Base-by-base conservation (phyloP, 768 basidiomycete genomes). In the Rhizopogon sp. region DNA sequence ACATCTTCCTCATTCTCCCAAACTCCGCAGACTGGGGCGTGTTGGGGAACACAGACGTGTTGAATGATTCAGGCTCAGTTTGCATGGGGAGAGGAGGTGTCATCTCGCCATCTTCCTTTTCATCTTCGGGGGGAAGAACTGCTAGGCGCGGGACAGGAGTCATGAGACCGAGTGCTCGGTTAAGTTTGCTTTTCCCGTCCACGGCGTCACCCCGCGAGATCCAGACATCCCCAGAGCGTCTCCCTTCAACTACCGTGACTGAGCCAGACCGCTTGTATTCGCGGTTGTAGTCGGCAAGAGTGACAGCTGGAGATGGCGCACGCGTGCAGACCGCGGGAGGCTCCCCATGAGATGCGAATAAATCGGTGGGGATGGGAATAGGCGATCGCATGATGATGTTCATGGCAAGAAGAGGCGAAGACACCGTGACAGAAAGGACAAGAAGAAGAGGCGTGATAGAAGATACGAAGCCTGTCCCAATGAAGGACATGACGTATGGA, bases 161-260 rank as follows among this genome's bases (percentile, higher is more conserved):
- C 33, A 89, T 76, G 71, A 89, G 76, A n/a, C 77, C 79, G 29
- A 89, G 62, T 2, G 83, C 83, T 17, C 86, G 81, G 42, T 79
- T 74, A 31, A 87, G 59, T 61, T 82, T 85, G 53, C 72, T 71
- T 66, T 83, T 86, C 1, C 84, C 84, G 47, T 85, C 83, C 20
- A 85, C 72, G 6, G 87, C 87, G 56, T 88, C 81, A n/a, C 87
- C 85, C 52, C 84, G 85, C 11, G 79, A 66, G 59, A 89, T 68
- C 88, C 88, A 88, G 29, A 89, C 81, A 60, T 89, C 87, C 25
- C 85, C 84, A 60, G 85, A 87, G 45, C 84, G 82, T 33, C 84
- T 79, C 29, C 80, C 82, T 66, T 88, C 85, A 20, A 88, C 81
- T 40, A 87, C 80, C 17, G 84, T 87, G 50, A 72, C 59, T 57